Percentiles rank a stretch among this genome's conserved stretches.
Evolutionary conservation across 177 flowering plant genomes (phyloP).

Genomic region (Tripterygium wilfordii): DNA sequence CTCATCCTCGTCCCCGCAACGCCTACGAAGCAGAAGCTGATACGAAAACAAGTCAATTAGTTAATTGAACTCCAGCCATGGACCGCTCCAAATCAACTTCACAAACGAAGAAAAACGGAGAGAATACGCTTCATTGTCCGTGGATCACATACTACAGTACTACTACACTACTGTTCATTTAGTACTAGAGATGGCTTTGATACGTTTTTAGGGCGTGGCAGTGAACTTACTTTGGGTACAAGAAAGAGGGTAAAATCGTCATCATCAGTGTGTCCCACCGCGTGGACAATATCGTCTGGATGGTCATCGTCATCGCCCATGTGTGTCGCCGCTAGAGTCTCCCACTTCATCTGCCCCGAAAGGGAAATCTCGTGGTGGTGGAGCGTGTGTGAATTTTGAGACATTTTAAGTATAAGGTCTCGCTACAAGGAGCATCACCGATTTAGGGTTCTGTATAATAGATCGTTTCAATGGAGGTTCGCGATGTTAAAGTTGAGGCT

Average conservation of each 20-base stretch:
- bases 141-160: no score
- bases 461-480: constrained; percentile 71
- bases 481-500: constrained; percentile 52
- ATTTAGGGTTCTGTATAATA: constrained; percentile 37
- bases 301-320: constrained; percentile 12
- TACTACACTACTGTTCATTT: no score
- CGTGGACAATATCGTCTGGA: constrained; percentile 30
- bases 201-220: constrained; percentile 9
- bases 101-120: neutral
- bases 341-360: neutral
- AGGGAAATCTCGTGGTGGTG: constrained; percentile 8
- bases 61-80: constrained; percentile 5
- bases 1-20: constrained; percentile 28
- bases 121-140: no score
- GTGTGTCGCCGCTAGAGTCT: constrained; percentile 1
- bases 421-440: constrained; percentile 30
- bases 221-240: neutral
- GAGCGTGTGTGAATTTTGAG: constrained; percentile 42
- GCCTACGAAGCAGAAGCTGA: constrained; percentile 32
- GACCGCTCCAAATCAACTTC: constrained; percentile 25
- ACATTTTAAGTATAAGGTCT: constrained; percentile 43
- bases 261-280: neutral
- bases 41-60: constrained; percentile 5
- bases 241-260: constrained; percentile 18
- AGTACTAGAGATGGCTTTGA: constrained; percentile 3